Evolutionary conservation across 1,139 yeast genomes (phyloP).

Genomic region (Geotrichum restrictum): DNA sequence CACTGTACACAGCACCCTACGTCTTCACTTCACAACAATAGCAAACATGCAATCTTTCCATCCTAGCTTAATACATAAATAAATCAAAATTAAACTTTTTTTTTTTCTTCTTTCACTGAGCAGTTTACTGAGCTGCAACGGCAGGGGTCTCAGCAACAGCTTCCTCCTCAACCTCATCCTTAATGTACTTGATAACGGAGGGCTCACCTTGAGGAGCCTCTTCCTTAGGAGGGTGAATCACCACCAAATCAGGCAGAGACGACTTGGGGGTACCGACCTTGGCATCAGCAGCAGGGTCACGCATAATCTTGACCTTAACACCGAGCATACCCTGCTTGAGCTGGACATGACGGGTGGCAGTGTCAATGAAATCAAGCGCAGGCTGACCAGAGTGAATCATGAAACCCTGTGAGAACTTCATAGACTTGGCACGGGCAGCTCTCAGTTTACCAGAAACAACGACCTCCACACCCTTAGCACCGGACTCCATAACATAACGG

Average conservation of each 20-base stretch:
- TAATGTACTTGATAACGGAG: constrained; percentile 49
- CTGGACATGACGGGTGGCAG: constrained; percentile 99
- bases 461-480: constrained; percentile 99
- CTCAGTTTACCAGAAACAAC: constrained; percentile 98
- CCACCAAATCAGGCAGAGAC: constrained; percentile 91
- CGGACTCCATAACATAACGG: constrained; percentile 99
- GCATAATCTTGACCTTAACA: constrained; percentile 98
- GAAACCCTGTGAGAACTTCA: constrained; percentile 99
- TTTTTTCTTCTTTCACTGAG: not conserved
- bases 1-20: no score
- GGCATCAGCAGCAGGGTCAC: constrained; percentile 86
- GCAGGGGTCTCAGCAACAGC: constrained; percentile 24
- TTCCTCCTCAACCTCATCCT: constrained; percentile 30
- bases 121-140: constrained; percentile 19
- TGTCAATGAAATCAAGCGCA: constrained; percentile 95
- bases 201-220: constrained; percentile 88
- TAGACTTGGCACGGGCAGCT: constrained; percentile 99
- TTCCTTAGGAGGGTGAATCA: constrained; percentile 95
- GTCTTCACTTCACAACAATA: not conserved
- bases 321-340: constrained; percentile 99
- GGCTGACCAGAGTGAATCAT: constrained; percentile 99
- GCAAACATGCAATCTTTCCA: not conserved
- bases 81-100: not conserved
- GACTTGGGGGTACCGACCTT: constrained; percentile 80
- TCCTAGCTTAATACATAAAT: not conserved